Evolutionary conservation across 2,329 filamentous ascomycete species (phyloP).

Genomic region (Pseudonectria buxi): DNA sequence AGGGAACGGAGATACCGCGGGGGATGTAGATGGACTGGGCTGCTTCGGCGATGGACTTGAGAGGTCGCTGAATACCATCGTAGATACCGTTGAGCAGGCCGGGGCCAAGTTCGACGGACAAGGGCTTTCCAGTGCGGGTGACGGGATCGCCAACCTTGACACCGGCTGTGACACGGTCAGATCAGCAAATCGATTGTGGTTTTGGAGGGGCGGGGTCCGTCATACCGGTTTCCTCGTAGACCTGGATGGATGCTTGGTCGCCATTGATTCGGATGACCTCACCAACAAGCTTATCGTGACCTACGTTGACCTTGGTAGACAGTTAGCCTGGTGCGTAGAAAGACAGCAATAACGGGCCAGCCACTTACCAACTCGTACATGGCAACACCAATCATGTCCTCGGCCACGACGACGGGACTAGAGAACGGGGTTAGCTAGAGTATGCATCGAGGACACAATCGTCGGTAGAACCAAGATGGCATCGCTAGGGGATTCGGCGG

Average conservation of each 20-base stretch:
- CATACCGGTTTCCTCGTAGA: constrained; percentile 97
- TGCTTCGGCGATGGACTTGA: constrained; percentile 71
- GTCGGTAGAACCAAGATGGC: constrained; percentile 2
- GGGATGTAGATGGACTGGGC: constrained; percentile 95
- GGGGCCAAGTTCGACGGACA: constrained; percentile 94
- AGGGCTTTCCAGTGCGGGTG: constrained; percentile 80
- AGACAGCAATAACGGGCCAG: constrained; percentile 1
- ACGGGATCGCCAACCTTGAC: constrained; percentile 95
- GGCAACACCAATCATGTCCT: constrained; percentile 97
- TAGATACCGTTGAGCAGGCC: constrained; percentile 99
- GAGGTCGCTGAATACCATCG: constrained; percentile 95
- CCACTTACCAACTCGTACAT: constrained; percentile 93
- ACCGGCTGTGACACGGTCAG: constrained; percentile 56
- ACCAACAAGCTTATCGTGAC: constrained; percentile 84
- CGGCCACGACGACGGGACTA: constrained; percentile 89
- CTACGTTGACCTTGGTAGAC: constrained; percentile 68
- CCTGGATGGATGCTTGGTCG: constrained; percentile 95
- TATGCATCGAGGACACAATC: constrained; percentile 1
- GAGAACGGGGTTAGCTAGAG: constrained; percentile 24
- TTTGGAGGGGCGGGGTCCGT: constrained; percentile 3
- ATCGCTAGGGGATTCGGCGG: constrained; percentile 3
- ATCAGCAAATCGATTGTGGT: constrained; percentile 10
- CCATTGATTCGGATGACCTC: constrained; percentile 97
- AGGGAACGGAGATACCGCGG: constrained; percentile 80
- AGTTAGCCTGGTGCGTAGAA: constrained; percentile 6